Evolutionary conservation across 805 yeast genomes (phyloP), one percentile per base, ranked within the genome.

Genomic region (Ogataea paraovalis): DNA sequence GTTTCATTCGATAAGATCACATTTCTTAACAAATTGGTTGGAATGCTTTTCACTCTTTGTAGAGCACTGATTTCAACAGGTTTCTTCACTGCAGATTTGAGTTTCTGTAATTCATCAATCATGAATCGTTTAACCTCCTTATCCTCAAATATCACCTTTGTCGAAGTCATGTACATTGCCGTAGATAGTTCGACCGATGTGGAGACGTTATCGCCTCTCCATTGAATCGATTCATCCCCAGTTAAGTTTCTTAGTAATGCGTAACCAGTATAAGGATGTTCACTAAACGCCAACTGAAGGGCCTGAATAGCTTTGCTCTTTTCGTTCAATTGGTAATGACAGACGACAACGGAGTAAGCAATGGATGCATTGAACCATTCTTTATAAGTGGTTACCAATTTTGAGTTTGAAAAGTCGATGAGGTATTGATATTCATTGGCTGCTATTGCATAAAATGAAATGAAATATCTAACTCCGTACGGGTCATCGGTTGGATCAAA

Each of bases 401-500:
- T 77, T 1, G 87, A 79, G 12, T 76, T 67, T 2, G 74, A 74
- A 30, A 87, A 66, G 18, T 79, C 76, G 12, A 82, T 70, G 54
- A 89, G 60, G 63, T 79, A 88, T 48, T 78, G 70, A 58, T 75
- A 80, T 51, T 87, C 87, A 28, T 75, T 82, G 33, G 87, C 72
- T 66, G 80, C 68, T 3, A 87, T 68, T 3, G 92, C 83, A 59
- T 86, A 89, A 59, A 78, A 82, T 61, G 90, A 96, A 55, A 90
- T 81, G 62, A 88, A 86, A 59, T 84, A 83, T 52, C 96, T 74
- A 12, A 85, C 89, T 20, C 96, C 96, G 44, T 83, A 69, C 1
- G 96, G 96, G 68, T 90, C 96, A 47, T 84, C 87, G 2, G 81
- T 74, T 1, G 96, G 96, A 36, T 64, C 66, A 27, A 90, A 67